Base-by-base conservation (phyloP, 345 rosid species). In the Abelmoschus esculentus region DNA sequence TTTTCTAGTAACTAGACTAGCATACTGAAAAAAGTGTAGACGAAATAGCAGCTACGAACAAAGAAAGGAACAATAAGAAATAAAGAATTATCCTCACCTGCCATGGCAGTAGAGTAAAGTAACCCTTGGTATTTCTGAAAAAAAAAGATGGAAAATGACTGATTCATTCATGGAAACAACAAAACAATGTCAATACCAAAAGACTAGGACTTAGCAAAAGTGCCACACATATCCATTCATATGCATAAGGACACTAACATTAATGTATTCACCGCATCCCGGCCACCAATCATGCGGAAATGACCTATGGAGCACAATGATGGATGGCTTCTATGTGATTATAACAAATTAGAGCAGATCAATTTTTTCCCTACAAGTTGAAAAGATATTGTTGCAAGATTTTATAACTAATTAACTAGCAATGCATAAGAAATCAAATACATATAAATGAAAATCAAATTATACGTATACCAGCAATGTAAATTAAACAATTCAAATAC, bases 41-140 rank as follows among this genome's bases (percentile, higher is more conserved):
- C 22, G 47, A 47, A 19, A 19, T 19, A 40, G 22, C 28, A 13
- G 26, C 40, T 29, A 66, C 7, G 38, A 47, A 28, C 26, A 66
- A 66, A 66, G 13, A 47, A 47, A 47, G 1, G 4, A 66, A 38
- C 40, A 47, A 66, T 12, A 63, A 18, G 32, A 63, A 18, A 63
- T 5, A 47, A 1, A 6, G 26, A 29, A 10, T 44, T 10, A 64
- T 61, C 14, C 63, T 60, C 69, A 85, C 98, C 93, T 74, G 86
- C 77, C 91, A 84, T 79, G 22, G 85, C 92, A 81, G 89, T 72
- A 72, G 96, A 78, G 76, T 87, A 87, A 44, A 87, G 58, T 72
- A 85, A 64, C 15, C 73, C 78, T 63, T 71, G 67, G 66, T 83
- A 87, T 76, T 86, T 86, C 98, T 95, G 88, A 80, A 53, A 53